Base-by-base conservation (phyloP, 2,329 filamentous ascomycete species). In the Penicillium palitans region DNA sequence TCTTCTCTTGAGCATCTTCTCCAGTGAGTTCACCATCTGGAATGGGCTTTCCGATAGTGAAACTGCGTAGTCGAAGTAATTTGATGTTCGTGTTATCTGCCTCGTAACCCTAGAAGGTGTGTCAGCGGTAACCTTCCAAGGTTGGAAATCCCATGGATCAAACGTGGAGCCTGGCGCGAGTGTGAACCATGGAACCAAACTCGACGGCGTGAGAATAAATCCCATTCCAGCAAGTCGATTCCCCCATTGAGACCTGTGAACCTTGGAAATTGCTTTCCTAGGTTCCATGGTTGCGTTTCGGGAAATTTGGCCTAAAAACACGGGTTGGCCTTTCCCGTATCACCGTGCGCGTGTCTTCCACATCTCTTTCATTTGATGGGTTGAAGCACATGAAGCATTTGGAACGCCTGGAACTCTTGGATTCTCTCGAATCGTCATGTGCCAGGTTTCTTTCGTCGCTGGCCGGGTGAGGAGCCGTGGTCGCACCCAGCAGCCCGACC, bases 41-140 rank as follows among this genome's bases (percentile, higher is more conserved):
- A 37, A 96, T 75, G 70, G 86, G 85, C 59, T 81, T 86, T 39
- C 85, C 83, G 24, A 96, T 76, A 0, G 89, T 93, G 72, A 89
- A 96, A 73, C 88, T 95, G 60, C 87, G 84, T 69, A 97, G 81
- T 67, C 91, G 89, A 55, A 96, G 80, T 52, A 97, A 81, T 55
- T 87, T 86, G 68, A 96, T 92, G 66, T 96, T 89, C 42, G 84
- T 79, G 71, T 96, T 90, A 58, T 90, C 87, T 21, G 83, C 82
- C 45, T 85, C 79, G 70, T 90, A 96, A 47, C 90, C 91, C 89
- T 93, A 70, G 58, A 66, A 33, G 37, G 19, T 52, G 39, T 56
- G 49, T 55, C 19, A 48, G 47, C 40, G 27, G 31, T 45, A 31
- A 31, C 12, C 12, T 33, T 33, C 31, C 31, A 33, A 31, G 31